phyloP scores from a whole-genome alignment of 208 protist genomes.

The Trypanosoma cruzi region DNA sequence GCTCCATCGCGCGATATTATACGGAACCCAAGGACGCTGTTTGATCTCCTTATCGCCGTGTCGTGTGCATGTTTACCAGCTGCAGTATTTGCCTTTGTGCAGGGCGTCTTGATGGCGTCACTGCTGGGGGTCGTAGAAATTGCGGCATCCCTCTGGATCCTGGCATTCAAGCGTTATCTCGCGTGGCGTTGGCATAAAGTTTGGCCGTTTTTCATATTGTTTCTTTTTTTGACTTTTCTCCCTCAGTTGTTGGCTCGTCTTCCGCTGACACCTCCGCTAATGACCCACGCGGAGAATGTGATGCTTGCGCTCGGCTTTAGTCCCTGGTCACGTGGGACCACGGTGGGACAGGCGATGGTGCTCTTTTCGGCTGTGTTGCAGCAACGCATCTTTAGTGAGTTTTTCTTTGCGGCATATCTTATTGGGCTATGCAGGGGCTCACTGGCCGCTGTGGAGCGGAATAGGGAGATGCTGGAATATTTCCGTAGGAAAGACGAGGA shows the following conservation, averaged over 20 bases:
- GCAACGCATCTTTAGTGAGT: conserved; percentile 34
- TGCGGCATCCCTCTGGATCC: conserved; percentile 17
- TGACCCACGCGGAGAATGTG: neutral
- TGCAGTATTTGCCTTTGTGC: conserved; percentile 27
- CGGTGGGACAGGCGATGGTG: conserved; percentile 12
- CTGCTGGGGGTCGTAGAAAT: conserved; percentile 26
- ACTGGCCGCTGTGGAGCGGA: conserved; percentile 2
- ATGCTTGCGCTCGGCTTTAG: conserved; percentile 16
- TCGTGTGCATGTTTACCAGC: conserved; percentile 22
- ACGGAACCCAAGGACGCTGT: conserved; percentile 17
- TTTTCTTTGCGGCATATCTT: conserved; percentile 31
- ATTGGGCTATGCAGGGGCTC: conserved; percentile 21
- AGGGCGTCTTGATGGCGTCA: conserved; percentile 30
- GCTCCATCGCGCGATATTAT: conserved; percentile 15
- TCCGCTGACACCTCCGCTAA: neutral
- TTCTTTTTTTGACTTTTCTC: conserved; percentile 19
- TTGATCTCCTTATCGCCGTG: conserved; percentile 21
- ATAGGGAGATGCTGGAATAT: conserved; percentile 19
- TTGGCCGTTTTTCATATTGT: conserved; percentile 22
- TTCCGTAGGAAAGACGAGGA: conserved; percentile 5
- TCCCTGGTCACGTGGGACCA: conserved; percentile 17
- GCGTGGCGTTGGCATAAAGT: conserved; percentile 27
- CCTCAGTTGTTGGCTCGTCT: conserved; percentile 22
- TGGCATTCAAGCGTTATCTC: conserved; percentile 17
- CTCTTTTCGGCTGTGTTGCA: conserved; percentile 28